These are phyloP conservation scores for Pythium myriotylum DNA, from an alignment of 352 stramenopile genomes.

Conservation along the genomic window DNA sequence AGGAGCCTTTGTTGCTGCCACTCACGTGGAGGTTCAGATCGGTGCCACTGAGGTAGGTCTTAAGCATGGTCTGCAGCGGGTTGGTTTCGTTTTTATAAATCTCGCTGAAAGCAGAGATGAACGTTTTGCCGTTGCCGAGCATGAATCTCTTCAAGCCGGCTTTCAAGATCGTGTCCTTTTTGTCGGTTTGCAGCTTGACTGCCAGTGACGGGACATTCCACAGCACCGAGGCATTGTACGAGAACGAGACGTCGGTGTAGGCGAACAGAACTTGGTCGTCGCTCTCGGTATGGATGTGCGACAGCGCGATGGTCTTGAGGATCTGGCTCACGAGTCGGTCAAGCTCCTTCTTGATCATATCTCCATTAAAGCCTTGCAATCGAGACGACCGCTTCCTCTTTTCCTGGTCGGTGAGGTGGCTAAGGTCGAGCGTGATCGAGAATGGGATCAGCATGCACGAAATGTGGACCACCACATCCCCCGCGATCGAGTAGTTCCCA, in stretches of 20 bases:
- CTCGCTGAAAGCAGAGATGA: conserved; percentile 78
- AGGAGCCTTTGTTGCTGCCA: conserved; percentile 47
- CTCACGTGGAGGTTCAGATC: conserved; percentile 63
- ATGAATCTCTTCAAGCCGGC: conserved; percentile 75
- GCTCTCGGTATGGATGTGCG: conserved; percentile 65
- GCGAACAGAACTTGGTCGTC: conserved; percentile 68
- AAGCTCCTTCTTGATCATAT: conserved; percentile 47
- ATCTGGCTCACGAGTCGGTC: conserved; percentile 62
- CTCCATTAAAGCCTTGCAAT: conserved; percentile 12
- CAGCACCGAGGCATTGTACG: conserved; percentile 56
- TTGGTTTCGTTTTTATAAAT: conserved; percentile 62
- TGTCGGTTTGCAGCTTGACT: conserved; percentile 46
- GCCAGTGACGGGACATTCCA: conserved; percentile 82
- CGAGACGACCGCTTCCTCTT: background rate
- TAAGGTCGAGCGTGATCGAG: conserved; percentile 64
- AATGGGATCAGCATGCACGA: conserved; percentile 76
- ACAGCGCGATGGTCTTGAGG: conserved; percentile 75
- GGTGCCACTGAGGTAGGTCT: conserved; percentile 67
- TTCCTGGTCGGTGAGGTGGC: conserved; percentile 35
- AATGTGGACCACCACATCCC: conserved; percentile 56
- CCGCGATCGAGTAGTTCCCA: conserved; percentile 46
- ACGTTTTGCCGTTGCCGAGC: conserved; percentile 67
- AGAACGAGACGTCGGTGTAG: conserved; percentile 80
- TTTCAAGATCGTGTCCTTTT: conserved; percentile 50
- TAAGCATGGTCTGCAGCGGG: conserved; percentile 69